A percentile compares a stretch with the other conserved stretches of the same genome.
phyloP scores from a whole-genome alignment of 2,329 filamentous ascomycete species.

The Pseudopyricularia javanii region DNA sequence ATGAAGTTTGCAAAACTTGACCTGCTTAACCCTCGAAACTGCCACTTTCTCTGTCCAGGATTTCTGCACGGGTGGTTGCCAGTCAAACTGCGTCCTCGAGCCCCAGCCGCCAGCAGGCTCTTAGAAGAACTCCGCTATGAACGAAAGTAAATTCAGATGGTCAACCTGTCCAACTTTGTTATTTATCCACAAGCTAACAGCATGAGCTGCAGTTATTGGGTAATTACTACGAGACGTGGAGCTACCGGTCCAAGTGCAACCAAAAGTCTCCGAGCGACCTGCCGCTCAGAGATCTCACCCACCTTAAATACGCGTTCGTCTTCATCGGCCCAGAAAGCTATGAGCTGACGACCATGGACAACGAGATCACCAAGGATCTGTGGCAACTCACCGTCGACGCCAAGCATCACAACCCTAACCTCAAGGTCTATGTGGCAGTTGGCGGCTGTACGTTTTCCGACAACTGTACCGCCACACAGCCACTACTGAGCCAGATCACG shows the following conservation, averaged over 20 bases:
- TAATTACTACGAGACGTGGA: constrained; percentile 1
- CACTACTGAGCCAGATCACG: constrained; percentile 3
- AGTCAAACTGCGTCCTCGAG: not conserved
- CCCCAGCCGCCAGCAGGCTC: not conserved
- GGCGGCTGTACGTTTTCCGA: constrained; percentile 24
- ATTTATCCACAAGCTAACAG: not conserved
- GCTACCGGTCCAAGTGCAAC: not conserved
- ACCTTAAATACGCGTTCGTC: constrained; percentile 13
- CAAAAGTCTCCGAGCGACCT: not conserved
- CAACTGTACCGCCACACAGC: constrained; percentile 11
- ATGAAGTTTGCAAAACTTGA: not conserved
- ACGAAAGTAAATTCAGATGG: too few species aligned
- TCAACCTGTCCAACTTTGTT: not conserved
- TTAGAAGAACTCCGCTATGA: too few species aligned
- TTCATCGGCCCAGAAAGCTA: constrained; percentile 11
- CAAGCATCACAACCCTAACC: constrained; percentile 10
- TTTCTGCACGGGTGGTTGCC: not conserved
- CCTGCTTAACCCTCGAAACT: not conserved
- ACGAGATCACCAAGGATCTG: constrained; percentile 4
- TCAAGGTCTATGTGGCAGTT: constrained; percentile 19
- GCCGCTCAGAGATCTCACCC: not conserved
- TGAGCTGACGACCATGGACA: constrained; percentile 13
- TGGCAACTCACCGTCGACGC: constrained; percentile 3
- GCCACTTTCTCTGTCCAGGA: not conserved
- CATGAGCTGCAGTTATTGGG: not conserved